Evolutionary conservation across 2,329 filamentous ascomycete genomes (phyloP).

Genomic region (Microsporum audouinii): DNA sequence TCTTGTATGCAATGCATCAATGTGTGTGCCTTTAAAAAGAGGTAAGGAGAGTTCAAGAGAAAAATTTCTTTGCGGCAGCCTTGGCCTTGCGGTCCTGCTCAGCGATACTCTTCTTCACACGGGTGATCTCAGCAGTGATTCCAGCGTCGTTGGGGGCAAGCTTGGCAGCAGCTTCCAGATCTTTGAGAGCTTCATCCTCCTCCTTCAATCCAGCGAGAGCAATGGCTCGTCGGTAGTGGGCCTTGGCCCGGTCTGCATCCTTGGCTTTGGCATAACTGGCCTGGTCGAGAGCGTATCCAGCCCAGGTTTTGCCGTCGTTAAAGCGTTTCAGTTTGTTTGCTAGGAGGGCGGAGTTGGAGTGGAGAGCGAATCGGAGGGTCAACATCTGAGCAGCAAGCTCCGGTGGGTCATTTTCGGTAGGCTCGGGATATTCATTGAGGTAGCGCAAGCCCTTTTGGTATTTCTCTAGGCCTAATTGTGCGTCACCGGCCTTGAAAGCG

Average conservation of each 20-base stretch:
- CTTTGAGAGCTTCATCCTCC: constrained; percentile 66
- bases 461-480: constrained; percentile 65
- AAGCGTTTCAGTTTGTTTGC: constrained; percentile 68
- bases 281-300: constrained; percentile 57
- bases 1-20: not conserved
- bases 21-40: not conserved
- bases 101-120: constrained; percentile 64
- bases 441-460: constrained; percentile 91
- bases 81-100: constrained; percentile 77
- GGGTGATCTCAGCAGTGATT: constrained; percentile 60
- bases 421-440: constrained; percentile 69
- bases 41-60: constrained; percentile 29
- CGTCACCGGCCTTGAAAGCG: constrained; percentile 72
- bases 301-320: constrained; percentile 58
- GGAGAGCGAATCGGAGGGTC: constrained; percentile 68
- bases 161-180: constrained; percentile 63
- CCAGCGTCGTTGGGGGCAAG: constrained; percentile 64
- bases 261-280: constrained; percentile 52
- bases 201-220: constrained; percentile 69
- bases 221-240: constrained; percentile 67
- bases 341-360: constrained; percentile 79
- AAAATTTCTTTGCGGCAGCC: constrained; percentile 87
- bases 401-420: constrained; percentile 55
- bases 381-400: constrained; percentile 57
- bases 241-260: constrained; percentile 72